A percentile compares a stretch with the other conserved stretches of the same genome.
Conservation (phyloP, 768 basidiomycete species). For the Termitomyces sp. region DNA sequence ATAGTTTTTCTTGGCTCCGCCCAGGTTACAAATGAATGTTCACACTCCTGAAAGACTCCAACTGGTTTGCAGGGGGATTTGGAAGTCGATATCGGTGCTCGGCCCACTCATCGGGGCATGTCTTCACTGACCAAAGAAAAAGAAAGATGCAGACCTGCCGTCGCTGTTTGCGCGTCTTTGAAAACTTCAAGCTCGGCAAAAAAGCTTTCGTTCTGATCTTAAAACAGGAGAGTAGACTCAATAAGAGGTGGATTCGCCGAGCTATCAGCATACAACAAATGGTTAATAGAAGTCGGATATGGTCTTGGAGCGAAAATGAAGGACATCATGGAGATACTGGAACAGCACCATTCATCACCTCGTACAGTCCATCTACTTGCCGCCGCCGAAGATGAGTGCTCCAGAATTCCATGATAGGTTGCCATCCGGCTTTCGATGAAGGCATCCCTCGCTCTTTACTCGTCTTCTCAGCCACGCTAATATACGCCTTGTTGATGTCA, state of each 20-base stretch:
- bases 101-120: no score
- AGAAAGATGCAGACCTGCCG: no score
- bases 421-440: slow-evolving; percentile 70
- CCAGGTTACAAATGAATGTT: no score
- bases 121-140: no score
- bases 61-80: no score
- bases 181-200: background rate
- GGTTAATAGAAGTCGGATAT: background rate
- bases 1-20: no score
- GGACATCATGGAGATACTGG: background rate
- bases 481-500: slow-evolving; percentile 60
- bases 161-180: background rate
- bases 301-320: background rate
- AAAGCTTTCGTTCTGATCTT: background rate
- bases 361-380: slow-evolving; percentile 58
- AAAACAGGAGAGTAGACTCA: background rate
- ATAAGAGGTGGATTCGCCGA: background rate
- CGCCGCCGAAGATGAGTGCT: slow-evolving; percentile 58
- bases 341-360: slow-evolving; percentile 50
- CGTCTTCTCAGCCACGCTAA: slow-evolving; percentile 41
- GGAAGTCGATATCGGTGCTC: no score
- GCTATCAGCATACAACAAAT: background rate
- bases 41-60: no score
- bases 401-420: slow-evolving; percentile 85
- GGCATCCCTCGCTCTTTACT: slow-evolving; percentile 65